Percentiles rank a stretch among this genome's conserved stretches.
Evolutionary conservation across 192 early-diverging fungal genomes (phyloP).

Genomic region (Linnemannia elongata): DNA sequence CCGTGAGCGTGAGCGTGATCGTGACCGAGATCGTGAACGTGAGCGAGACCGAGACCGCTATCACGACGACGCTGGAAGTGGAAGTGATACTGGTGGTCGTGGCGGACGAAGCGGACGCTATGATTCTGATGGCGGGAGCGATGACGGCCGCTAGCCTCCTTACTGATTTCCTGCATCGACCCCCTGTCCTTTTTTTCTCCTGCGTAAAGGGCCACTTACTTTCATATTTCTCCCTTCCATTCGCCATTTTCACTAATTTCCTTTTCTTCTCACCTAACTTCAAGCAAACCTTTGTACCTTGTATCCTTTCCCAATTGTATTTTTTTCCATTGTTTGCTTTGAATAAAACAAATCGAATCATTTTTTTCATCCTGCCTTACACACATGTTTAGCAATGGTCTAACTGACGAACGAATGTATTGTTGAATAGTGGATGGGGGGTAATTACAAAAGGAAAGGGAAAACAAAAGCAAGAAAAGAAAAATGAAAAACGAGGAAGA

Average conservation of each 20-base stretch:
- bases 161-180: neutral
- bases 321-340: neutral
- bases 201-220: too few relatives aligned
- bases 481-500: neutral
- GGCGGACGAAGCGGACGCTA: constrained; percentile 11
- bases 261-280: neutral
- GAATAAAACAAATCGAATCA: neutral
- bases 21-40: constrained; percentile 14
- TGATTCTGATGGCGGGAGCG: neutral
- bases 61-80: constrained; percentile 12
- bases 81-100: constrained; percentile 9
- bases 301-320: constrained; percentile 3
- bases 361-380: neutral
- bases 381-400: too few relatives aligned
- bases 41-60: constrained; percentile 16
- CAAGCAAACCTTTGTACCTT: neutral
- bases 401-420: too few relatives aligned
- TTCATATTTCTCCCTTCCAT: neutral
- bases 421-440: too few relatives aligned
- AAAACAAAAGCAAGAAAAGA: neutral
- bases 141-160: neutral
- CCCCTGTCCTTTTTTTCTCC: neutral
- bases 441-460: too few relatives aligned
- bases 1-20: constrained; percentile 15
- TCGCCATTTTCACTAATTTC: neutral